phyloP scores from a whole-genome alignment of 352 stramenopile species.

The Sclerospora graminicola region DNA sequence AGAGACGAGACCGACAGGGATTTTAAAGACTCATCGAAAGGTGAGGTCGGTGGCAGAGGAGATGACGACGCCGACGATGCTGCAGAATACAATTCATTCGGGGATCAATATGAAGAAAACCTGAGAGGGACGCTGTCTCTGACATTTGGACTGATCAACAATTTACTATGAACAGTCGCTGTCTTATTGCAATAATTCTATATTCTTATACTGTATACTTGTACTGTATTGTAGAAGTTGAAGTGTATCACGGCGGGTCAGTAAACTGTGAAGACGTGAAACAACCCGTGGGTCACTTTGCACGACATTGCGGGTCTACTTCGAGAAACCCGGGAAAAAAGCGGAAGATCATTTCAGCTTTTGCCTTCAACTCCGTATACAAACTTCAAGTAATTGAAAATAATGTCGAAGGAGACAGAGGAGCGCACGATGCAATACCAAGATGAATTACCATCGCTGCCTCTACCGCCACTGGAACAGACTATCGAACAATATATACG shows the following conservation, averaged over 20 bases:
- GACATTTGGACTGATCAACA: too few species aligned
- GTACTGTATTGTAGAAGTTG: too few species aligned
- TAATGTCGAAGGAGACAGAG: conserved; percentile 12
- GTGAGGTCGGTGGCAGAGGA: background rate
- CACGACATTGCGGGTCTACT: too few species aligned
- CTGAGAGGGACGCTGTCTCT: too few species aligned
- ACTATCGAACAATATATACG: conserved; percentile 89
- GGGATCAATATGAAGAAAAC: too few species aligned
- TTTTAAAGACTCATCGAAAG: conserved; percentile 5
- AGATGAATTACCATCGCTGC: conserved; percentile 86
- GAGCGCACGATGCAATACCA: conserved; percentile 77
- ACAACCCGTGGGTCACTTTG: conserved; percentile 12
- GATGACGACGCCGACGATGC: too few species aligned
- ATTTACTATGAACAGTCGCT: too few species aligned
- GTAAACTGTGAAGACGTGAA: background rate
- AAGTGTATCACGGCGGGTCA: background rate
- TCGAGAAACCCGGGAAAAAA: too few species aligned
- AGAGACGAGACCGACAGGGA: conserved; percentile 22
- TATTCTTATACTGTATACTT: too few species aligned
- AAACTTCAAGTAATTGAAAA: too few species aligned
- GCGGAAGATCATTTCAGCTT: conserved; percentile 6
- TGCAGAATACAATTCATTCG: too few species aligned
- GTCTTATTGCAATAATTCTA: too few species aligned
- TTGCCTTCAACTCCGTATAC: conserved; percentile 5
- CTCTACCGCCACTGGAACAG: conserved; percentile 89